A percentile compares a stretch with the other conserved stretches of the same genome.
Evolutionary conservation across 2,329 filamentous ascomycete species (phyloP).

Genomic region (Penicillium capsulatum): DNA sequence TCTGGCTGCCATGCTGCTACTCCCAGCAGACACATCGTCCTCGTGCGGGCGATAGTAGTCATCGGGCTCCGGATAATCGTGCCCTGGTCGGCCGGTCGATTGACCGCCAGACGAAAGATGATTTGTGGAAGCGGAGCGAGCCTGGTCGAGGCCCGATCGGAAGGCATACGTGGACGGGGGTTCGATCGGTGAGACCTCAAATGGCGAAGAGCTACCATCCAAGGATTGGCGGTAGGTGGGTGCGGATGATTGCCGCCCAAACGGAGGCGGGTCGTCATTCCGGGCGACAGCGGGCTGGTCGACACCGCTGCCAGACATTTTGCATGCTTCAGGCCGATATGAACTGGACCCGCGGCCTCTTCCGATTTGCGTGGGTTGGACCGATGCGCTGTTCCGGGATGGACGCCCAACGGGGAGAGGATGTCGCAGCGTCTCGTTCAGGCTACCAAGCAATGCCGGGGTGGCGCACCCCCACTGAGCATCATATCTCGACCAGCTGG

Average conservation of each 20-base stretch:
- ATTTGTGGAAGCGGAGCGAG: constrained; percentile 14
- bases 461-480: constrained; percentile 34
- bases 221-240: constrained; percentile 23
- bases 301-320: constrained; percentile 43
- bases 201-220: constrained; percentile 18
- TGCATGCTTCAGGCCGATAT: constrained; percentile 35
- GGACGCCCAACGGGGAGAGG: constrained; percentile 28
- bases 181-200: constrained; percentile 28
- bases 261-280: constrained; percentile 28
- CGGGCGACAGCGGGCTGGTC: constrained; percentile 38
- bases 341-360: constrained; percentile 29
- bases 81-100: constrained; percentile 11
- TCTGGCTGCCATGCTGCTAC: constrained; percentile 20
- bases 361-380: constrained; percentile 27
- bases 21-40: constrained; percentile 19
- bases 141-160: constrained; percentile 18
- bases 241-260: constrained; percentile 32
- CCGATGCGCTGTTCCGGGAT: constrained; percentile 40
- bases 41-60: constrained; percentile 50
- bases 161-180: constrained; percentile 27
- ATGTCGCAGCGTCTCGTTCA: constrained; percentile 34
- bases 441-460: constrained; percentile 39
- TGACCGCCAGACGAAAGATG: constrained; percentile 19
- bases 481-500: constrained; percentile 30
- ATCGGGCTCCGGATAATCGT: constrained; percentile 44